Base-by-base conservation (phyloP, 257 asterid species). In the Paraleonurus japonicus region DNA sequence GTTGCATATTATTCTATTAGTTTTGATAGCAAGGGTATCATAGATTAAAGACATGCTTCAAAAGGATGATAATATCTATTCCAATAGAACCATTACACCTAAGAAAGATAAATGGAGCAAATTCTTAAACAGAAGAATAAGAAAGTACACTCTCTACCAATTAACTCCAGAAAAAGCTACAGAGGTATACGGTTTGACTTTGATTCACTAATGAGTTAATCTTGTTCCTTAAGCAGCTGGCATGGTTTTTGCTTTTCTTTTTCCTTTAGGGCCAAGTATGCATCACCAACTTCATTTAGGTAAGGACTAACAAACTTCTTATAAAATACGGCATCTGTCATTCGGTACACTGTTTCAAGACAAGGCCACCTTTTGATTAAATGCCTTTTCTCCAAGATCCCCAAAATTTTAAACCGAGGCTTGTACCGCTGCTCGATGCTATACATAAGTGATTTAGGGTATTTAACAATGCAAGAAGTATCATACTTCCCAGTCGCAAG, bases 341-440 rank as follows among this genome's bases (percentile, higher is more conserved):
- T 19, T 16, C 1, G 55, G 22, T 7, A 50, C 4, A 76, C 1
- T 9, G 41, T 4, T 23, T 41, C 8, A 23, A 86, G 76, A 24
- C 65, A 8, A 7, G 88, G 85, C 76, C 80, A 63, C 11, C 26
- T 28, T 41, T 61, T 27, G 13, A 81, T 48, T 13, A 81, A 62
- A 23, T 28, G 57, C 65, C 32, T 76, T 3, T 48, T 62, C 47
- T 75, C 81, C 78, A 86, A 57, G 54, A 78, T 73, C 69, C 59
- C 77, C 22, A 83, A 41, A 57, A 75, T 74, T n/a, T 32, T 57
- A 2, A 85, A 4, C 47, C 85, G 75, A 0, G 88, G 90, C 41
- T 51, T 74, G 35, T 75, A 83, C 59, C 78, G 69, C 69, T 64
- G 68, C 61, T 86, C 83, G 3, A 81, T 12, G 65, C 87, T 84